phyloP scores from a whole-genome alignment of 345 rosid species.

The Nephelium lappaceum region DNA sequence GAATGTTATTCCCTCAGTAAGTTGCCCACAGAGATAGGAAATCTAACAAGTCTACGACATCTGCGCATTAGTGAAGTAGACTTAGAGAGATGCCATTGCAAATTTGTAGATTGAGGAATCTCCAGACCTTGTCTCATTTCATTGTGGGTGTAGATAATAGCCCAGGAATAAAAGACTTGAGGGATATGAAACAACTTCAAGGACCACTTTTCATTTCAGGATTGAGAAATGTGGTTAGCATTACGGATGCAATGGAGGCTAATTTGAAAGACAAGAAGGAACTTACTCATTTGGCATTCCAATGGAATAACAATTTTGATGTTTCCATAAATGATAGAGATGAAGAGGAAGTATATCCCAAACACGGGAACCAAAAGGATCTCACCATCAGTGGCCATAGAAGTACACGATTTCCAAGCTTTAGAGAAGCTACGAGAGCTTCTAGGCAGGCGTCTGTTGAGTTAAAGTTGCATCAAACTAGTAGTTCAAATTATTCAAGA shows the following conservation, averaged over 20 bases:
- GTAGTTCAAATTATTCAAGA: not conserved
- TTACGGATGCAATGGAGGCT: constrained; percentile 24
- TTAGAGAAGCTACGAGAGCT: constrained; percentile 15
- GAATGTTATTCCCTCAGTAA: constrained; percentile 10
- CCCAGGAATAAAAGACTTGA: constrained; percentile 18
- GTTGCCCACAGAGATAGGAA: constrained; percentile 22
- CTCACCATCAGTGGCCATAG: not conserved
- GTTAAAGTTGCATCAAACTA: not conserved
- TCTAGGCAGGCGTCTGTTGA: constrained; percentile 10
- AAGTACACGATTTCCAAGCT: not conserved
- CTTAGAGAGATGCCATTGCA: constrained; percentile 16
- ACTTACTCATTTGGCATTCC: constrained; percentile 6
- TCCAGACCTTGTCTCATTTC: constrained; percentile 17
- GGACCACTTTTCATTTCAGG: constrained; percentile 19
- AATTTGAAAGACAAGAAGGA: constrained; percentile 22
- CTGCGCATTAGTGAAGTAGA: constrained; percentile 14
- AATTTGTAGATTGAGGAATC: constrained; percentile 20
- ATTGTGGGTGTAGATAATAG: constrained; percentile 13
- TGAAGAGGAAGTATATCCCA: constrained; percentile 5
- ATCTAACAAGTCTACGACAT: constrained; percentile 5
- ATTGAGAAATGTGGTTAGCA: constrained; percentile 12
- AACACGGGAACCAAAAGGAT: not conserved
- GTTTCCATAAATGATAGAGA: not conserved
- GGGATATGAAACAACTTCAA: constrained; percentile 12
- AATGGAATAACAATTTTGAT: constrained; percentile 11